Base-by-base conservation (phyloP, 768 basidiomycete species). In the Leccinum uliginosum region DNA sequence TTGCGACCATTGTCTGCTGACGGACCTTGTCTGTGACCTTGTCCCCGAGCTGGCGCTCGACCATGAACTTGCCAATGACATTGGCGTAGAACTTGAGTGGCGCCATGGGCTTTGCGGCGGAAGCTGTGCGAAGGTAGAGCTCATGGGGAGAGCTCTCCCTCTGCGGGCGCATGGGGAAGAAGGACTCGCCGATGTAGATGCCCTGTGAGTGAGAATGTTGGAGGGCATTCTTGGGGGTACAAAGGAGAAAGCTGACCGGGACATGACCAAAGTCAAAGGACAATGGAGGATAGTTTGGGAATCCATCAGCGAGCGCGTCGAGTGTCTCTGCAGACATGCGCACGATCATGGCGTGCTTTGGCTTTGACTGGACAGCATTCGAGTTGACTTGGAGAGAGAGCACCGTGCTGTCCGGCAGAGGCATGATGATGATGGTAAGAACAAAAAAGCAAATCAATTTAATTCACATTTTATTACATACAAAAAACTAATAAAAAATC, bases 41-140 rank as follows among this genome's bases (percentile, higher is more conserved):
- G 45, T 71, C 65, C 62, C 74, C 80, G 34, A 89, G 77, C 63
- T 88, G 79, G 50, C 81, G 82, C 50, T 84, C 83, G 51, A 91
- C 83, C 34, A 74, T 76, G 66, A 88, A 82, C 69, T 86, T 89
- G 35, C 87, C 87, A n/a, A 81, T 76, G 45, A 92, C 82, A 62
- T 83, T 84, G 59, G 87, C 89, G 62, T 85, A 81, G 19, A 87
- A 80, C 68, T 87, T 89, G 62, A 91, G 79, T 2, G 87, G 84
- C 0, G 82, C 80, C 60, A 76, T 81, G 50, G 80, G 83, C 67
- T 83, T 85, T 23, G 78, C 73, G 8, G 79, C 76, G 15, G 80
- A 79, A 35, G 84, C 75, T 12, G 82, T 74, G 15, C 87, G 81
- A 21, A 91, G 78, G 70, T 89, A 92, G 29, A 92, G 77, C 59